Base-by-base conservation (phyloP, 2,329 filamentous ascomycete genomes). In the Colletotrichum caudatum region DNA sequence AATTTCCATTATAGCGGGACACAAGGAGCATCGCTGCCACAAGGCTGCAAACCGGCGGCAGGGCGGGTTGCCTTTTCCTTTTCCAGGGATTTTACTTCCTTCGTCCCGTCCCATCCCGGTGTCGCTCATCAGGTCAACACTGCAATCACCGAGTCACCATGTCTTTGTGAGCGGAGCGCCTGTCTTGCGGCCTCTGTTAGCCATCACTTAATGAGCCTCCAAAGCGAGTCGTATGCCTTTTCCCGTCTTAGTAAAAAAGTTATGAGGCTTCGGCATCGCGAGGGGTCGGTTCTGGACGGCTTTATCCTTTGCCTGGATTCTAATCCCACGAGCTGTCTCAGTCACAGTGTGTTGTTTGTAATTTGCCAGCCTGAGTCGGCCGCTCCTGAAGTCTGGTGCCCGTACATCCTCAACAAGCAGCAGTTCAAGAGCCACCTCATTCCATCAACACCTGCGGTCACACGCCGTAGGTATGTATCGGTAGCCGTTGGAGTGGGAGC, bases 1-100 rank as follows among this genome's bases (percentile, higher is more conserved):
- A 37, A 41, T 39, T 54, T 33, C 44, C 29, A 29, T 12, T 26
- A 23, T 8, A 33, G 33, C 59, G 66, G 60, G 26, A 58, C 66
- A 65, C 18, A n/a, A 50, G 26, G 33, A 29, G 50, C 23, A 37
- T 56, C 20, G 33, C 53, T n/a, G 53, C 33, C 26, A 11, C 50
- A 29, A 29, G 29, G 50, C 50, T 29, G 50, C 29, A 20, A 37
- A 37, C 39, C 14, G 39, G 39, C 14, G 29, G 29, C 29, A 29
- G 29, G 29, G 29, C 29, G 2, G 37, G 0, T 20, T 44, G 37
- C 23, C 20, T 39, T 29, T 39, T 20, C 29, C n/a, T 46, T 16
- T 14, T 29, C n/a, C 18, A 39, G 3, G 39, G 8, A 46, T 44
- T 7, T 59, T 29, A n/a, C 37, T 12, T 12, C 7, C 26, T 33